Base-by-base conservation (phyloP, 176 grass and related monocot genomes). In the Cymbopogon citratus region DNA sequence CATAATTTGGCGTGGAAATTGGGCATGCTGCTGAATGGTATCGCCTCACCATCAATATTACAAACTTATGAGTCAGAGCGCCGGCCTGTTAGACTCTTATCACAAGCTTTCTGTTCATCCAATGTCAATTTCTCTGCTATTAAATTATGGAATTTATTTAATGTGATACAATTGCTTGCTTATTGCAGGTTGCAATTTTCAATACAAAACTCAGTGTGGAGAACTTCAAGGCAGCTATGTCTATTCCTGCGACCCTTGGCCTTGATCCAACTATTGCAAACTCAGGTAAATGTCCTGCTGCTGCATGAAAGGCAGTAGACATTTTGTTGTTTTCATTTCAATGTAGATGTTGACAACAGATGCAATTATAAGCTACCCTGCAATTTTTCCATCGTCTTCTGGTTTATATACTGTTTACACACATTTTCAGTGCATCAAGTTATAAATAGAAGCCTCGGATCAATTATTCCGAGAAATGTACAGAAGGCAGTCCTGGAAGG, bases 1-100 rank as follows among this genome's bases (percentile, higher is more conserved):
- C 92, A 98, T 84, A 98, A 95, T 83, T 76, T 98, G 79, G 95
- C 92, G 61, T 98, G 95, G 92, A 98, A 98, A 72, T 74, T 95
- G 65, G 82, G 60, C 69, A 91, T 85, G 68, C 40, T 95, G 12
- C 33, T 88, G 34, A 88, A 87, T 85, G 76, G 54, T 54, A 71
- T 91, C 65, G 85, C 90, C 84, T 82, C 92, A 51, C 67, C 92
- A 60, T 88, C 88, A 85, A 86, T 98, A 66, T 72, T 95, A 39
- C 82, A 83, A 82, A 93, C 87, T 85, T 98, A 98, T 74, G 92
- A 98, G 73, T 87, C 86, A 64, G 96, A 98, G 80, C 92, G 31
- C 19, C 78, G 43, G 35, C 92, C 90, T 52, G 96, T 98, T 91
- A 76, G 89, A 84, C 28, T 87, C 77, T 63, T 82, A 65, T 83